phyloP scores from a whole-genome alignment of 768 basidiomycete species.

The Mycena indigotica region DNA sequence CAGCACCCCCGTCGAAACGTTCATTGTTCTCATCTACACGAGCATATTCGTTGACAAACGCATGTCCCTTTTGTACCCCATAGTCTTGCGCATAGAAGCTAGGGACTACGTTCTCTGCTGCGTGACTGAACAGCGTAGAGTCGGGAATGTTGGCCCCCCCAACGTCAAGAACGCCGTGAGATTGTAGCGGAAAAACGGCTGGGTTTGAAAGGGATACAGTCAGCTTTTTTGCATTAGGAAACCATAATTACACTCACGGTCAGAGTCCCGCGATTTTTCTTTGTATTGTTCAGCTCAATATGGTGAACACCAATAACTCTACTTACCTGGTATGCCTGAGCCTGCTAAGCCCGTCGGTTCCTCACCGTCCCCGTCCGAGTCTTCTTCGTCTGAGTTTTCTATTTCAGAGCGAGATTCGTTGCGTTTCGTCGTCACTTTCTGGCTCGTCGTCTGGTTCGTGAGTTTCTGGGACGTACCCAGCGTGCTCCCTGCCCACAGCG shows the following conservation, averaged over 20 bases:
- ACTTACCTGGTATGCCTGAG: too few species aligned
- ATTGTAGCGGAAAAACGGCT: not conserved
- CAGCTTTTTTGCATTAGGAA: not conserved
- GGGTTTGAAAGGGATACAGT: not conserved
- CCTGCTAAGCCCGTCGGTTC: too few species aligned
- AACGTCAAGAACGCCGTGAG: not conserved
- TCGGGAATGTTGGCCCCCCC: not conserved
- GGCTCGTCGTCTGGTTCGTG: too few species aligned
- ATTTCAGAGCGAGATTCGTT: too few species aligned
- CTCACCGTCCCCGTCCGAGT: not conserved
- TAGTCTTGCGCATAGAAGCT: not conserved
- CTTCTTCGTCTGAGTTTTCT: not conserved
- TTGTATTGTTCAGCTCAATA: too few species aligned
- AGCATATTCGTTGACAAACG: conserved; percentile 33
- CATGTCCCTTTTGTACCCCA: conserved; percentile 19
- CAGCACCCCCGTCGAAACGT: conserved; percentile 23
- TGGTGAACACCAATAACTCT: too few species aligned
- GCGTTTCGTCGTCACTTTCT: too few species aligned
- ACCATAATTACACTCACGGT: too few species aligned
- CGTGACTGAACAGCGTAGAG: not conserved
- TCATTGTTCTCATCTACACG: conserved; percentile 6
- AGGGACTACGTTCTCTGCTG: not conserved
- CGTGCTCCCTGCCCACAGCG: conserved; percentile 29
- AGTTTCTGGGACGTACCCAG: conserved; percentile 36
- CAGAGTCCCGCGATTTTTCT: too few species aligned